A percentile compares a stretch with the other conserved stretches of the same genome.
These are phyloP conservation scores for Isoetes engelmannii DNA, from an alignment of 83 land plant species.

Conservation along the genomic window DNA sequence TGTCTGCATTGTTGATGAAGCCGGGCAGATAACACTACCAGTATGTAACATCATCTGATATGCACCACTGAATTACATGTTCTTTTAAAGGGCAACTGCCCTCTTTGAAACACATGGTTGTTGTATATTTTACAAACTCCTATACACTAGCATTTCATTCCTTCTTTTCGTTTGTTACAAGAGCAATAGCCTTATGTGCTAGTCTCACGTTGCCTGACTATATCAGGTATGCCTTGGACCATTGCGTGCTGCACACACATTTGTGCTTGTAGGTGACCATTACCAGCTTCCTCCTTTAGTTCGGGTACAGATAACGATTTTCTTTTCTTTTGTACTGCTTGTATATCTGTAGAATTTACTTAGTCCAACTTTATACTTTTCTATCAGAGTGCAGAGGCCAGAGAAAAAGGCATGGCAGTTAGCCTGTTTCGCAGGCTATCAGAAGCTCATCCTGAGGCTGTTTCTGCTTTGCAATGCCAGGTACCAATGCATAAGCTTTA, in stretches of 20 bases:
- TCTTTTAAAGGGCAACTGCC: too few species aligned
- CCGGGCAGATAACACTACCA: slow-evolving; percentile 83
- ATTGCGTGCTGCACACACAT: slow-evolving; percentile 58
- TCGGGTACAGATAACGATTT: slow-evolving; percentile 37
- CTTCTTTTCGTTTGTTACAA: too few species aligned
- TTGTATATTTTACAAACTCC: too few species aligned
- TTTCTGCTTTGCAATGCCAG: slow-evolving; percentile 78
- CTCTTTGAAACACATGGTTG: too few species aligned
- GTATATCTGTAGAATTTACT: too few species aligned
- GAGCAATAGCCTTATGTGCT: too few species aligned
- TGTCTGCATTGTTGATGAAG: slow-evolving; percentile 88
- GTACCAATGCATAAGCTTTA: slow-evolving; percentile 21
- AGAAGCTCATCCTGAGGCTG: slow-evolving; percentile 83
- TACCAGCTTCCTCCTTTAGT: slow-evolving; percentile 90
- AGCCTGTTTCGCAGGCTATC: slow-evolving; percentile 78
- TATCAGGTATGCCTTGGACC: slow-evolving; percentile 78
- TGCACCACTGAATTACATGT: too few species aligned
- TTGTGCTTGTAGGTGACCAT: slow-evolving; percentile 93
- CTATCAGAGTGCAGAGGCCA: slow-evolving; percentile 69
- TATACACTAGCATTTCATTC: too few species aligned
- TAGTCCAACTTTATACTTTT: background rate
- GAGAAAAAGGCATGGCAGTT: slow-evolving; percentile 67
- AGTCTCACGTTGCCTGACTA: too few species aligned
- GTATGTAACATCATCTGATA: slow-evolving; percentile 22
- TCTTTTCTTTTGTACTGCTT: background rate